Evolutionary conservation across 805 yeast genomes (phyloP).

Genomic region (Kazachstania bromeliacearum): DNA sequence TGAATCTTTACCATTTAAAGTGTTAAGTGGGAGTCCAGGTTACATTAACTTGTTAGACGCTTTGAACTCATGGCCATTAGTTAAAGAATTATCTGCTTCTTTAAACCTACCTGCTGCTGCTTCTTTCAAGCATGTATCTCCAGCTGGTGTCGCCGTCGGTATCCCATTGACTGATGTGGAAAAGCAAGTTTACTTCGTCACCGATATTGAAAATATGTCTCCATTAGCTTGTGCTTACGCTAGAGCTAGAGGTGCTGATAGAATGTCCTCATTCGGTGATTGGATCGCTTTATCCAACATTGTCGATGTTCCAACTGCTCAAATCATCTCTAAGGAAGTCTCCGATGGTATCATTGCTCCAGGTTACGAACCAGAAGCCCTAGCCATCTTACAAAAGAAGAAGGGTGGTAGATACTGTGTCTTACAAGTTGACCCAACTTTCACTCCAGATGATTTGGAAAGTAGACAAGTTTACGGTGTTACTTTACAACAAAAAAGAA

Average conservation of each 20-base stretch:
- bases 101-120: conserved; percentile 97
- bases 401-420: conserved; percentile 96
- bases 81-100: conserved; percentile 88
- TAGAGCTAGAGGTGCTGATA: conserved; percentile 98
- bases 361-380: conserved; percentile 86
- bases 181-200: conserved; percentile 89
- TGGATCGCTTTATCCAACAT: conserved; percentile 93
- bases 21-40: conserved; percentile 91
- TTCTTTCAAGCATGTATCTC: conserved; percentile 95
- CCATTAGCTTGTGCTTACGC: conserved; percentile 97
- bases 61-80: conserved; percentile 95
- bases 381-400: conserved; percentile 77
- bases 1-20: conserved; percentile 83
- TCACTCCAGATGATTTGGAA: conserved; percentile 68
- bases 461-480: conserved; percentile 94
- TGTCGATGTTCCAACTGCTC: conserved; percentile 93
- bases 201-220: conserved; percentile 86
- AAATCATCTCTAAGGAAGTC: conserved; percentile 93
- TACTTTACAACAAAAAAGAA: conserved; percentile 90
- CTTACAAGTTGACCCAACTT: conserved; percentile 90
- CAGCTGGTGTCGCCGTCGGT: conserved; percentile 98
- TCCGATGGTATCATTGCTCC: conserved; percentile 98
- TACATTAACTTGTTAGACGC: conserved; percentile 94
- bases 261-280: conserved; percentile 98
- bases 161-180: conserved; percentile 82